These are phyloP conservation scores for Xylariales sp. DNA, from an alignment of 2,329 filamentous ascomycete species.

Conservation along the genomic window DNA sequence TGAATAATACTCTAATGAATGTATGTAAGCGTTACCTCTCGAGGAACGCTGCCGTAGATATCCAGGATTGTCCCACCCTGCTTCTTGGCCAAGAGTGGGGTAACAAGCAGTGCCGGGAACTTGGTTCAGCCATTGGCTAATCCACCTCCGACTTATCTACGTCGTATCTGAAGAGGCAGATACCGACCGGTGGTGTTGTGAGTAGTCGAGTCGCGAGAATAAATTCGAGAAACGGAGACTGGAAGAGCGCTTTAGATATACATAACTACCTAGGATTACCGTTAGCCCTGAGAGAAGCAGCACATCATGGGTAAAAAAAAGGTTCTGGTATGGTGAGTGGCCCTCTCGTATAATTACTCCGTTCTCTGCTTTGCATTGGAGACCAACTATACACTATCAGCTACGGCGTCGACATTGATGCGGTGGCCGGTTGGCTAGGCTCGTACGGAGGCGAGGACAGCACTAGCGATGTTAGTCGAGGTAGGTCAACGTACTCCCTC, in stretches of 20 bases:
- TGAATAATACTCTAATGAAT: background rate
- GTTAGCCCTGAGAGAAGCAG: background rate
- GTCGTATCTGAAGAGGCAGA: background rate
- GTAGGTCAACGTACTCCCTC: conserved; percentile 50
- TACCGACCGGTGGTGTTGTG: background rate
- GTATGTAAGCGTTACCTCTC: background rate
- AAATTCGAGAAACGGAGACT: background rate
- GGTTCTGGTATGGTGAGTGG: conserved; percentile 33
- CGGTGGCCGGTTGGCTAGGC: conserved; percentile 81
- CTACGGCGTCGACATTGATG: conserved; percentile 73
- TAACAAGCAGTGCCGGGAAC: background rate
- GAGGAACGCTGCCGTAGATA: background rate
- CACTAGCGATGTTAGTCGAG: conserved; percentile 77
- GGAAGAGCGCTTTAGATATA: background rate
- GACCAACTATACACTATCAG: conserved; percentile 5
- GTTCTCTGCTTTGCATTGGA: no score
- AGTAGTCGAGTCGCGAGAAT: background rate
- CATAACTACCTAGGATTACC: background rate
- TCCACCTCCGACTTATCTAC: conserved; percentile 4
- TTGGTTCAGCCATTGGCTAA: conserved; percentile 11
- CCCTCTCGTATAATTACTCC: background rate
- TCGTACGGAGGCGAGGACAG: conserved; percentile 80
- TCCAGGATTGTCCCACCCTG: conserved; percentile 9
- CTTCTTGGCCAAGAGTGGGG: conserved; percentile 20
- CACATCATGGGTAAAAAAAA: conserved; percentile 34